Conservation (phyloP, 768 basidiomycete species). For the Lentinula edodes region DNA sequence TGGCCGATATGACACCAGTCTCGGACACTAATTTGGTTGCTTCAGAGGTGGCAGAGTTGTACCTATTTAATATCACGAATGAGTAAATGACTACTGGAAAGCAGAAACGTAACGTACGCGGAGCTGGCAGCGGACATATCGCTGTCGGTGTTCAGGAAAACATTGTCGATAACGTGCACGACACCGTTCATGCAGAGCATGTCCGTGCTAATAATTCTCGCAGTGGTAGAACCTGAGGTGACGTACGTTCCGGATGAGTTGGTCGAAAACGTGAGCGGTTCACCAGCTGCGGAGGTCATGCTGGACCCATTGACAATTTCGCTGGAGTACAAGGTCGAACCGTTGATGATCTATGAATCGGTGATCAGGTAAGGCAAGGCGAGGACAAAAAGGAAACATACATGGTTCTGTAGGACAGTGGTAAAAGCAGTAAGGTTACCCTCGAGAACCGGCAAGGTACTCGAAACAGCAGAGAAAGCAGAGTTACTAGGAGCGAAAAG, state of each 20-base stretch:
- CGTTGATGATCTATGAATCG: constrained; percentile 54
- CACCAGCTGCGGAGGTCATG: constrained; percentile 52
- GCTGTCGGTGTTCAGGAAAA: constrained; percentile 40
- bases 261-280: constrained; percentile 40
- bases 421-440: constrained; percentile 42
- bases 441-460: constrained; percentile 24
- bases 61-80: not conserved
- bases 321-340: constrained; percentile 60
- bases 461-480: constrained; percentile 35
- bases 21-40: not conserved
- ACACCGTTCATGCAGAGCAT: constrained; percentile 65
- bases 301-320: constrained; percentile 28
- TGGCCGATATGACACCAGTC: not conserved
- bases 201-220: constrained; percentile 52
- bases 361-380: not conserved
- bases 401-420: constrained; percentile 54
- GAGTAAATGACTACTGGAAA: not conserved
- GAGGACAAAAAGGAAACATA: constrained; percentile 24
- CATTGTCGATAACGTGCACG: constrained; percentile 53
- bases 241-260: constrained; percentile 60
- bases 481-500: constrained; percentile 59
- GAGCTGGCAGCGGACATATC: constrained; percentile 41
- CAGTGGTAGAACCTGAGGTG: constrained; percentile 31
- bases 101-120: constrained; percentile 33
- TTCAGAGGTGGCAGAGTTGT: constrained; percentile 1